Base-by-base conservation (phyloP, 306 rosid genomes). In the Quercus alba region DNA sequence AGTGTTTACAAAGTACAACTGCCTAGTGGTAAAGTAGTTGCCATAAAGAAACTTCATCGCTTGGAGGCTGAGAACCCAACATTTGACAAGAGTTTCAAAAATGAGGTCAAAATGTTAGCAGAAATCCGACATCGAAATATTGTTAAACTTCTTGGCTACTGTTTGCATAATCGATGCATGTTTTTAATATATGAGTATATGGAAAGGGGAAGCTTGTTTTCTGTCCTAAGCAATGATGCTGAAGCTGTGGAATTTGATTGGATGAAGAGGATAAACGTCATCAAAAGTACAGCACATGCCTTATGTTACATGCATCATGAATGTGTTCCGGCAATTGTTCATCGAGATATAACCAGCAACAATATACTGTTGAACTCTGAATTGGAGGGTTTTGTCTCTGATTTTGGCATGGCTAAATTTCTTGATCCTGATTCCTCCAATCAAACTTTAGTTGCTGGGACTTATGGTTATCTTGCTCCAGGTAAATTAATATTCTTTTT, bases 231-330 rank as follows among this genome's bases (percentile, higher is more conserved):
- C 15, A 30, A 8, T 3, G 64, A 77, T 17, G 44, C 8, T 6
- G 75, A 82, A 44, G 85, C 79, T 64, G 0, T 63, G 6, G 78
- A 77, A 17, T 18, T 82, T 2, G 25, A 56, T 56, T 77, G 81
- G 81, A 38, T 63, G 18, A 72, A 72, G 6, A 82, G 76, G 63
- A 44, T 77, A 2, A 56, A 56, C 14, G 33, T 82, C 26, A 64
- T 77, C 28, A 64, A 56, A 41, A 72, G 56, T 2, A 44, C 2
- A 2, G 51, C 82, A 20, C 5, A 64, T 25, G 78, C 85, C 26
- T 17, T 82, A 21, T 38, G 46, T 10, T 73, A 82, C 31, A 64
- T 82, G 85, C 78, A 82, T 77, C 78, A 77, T 77, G 75, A 77
- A 5, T 74, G 76, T 23, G 12, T 33, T 8, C 75, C 75, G 1